Base-by-base conservation (phyloP, 257 asterid species). In the Gardenia jasminoides region DNA sequence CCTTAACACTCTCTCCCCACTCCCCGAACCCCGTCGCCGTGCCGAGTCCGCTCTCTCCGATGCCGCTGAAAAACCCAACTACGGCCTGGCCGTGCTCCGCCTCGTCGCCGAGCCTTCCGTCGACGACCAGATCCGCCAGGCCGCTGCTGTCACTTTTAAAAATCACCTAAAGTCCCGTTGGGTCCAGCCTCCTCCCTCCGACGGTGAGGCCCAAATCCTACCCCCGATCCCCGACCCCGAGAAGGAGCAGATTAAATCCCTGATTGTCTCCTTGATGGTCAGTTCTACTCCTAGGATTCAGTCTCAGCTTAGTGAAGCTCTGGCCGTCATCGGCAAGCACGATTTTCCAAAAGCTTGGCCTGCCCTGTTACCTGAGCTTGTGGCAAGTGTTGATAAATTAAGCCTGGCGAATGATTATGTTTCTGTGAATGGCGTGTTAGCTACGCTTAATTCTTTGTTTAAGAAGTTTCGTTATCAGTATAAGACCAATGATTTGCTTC, bases 111-210 rank as follows among this genome's bases (percentile, higher is more conserved):
- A 88, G 84, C 85, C 92, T 17, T 70, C 96, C 2, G 91, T 96
- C 50, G 96, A 92, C 41, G 97, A 92, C 65, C 97, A 90, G 91
- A 87, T 90, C 92, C 96, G 99, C 39, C 98, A 90, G 66, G 84
- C 98, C 6, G 99, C 97, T 11, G 97, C 99, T 4, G 97, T 95
- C 43, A 89, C 86, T 89, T 95, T 95, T 76, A 95, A 95, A 74
- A 95, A 95, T 86, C 93, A 91, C 17, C 91, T 92, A 76, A 92
- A 90, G 82, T 77, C 89, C n/a, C 91, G 86, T 41, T 96, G 99
- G 98, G 82, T 86, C 6, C 78, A 73, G 6, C 1, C 65, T 3
- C 71, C 78, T 10, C 75, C 77, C n/a, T 41, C 70, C 28, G 86
- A 82, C 30, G 80, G 91, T 8, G 83, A 87, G 58, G 80, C 82